These are phyloP conservation scores for Epithemia pelagica DNA, from an alignment of 108 stramenopile species.

Conservation along the genomic window DNA sequence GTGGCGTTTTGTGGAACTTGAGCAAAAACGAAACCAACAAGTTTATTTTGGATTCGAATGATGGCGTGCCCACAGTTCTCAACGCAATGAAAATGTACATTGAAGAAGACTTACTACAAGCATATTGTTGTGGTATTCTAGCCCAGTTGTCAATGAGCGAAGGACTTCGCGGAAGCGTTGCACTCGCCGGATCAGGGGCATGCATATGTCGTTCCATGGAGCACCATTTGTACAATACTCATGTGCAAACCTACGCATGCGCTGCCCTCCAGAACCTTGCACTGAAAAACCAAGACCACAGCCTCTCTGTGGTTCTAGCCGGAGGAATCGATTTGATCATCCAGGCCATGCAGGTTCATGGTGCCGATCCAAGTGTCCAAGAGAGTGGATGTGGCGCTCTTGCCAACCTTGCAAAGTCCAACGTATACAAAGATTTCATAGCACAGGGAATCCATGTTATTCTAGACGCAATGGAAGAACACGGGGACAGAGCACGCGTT, in stretches of 20 bases:
- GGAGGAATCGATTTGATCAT: conserved; percentile 59
- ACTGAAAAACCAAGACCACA: background rate
- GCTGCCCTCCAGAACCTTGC: background rate
- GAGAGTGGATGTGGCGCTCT: conserved; percentile 60
- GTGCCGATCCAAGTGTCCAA: conserved; percentile 41
- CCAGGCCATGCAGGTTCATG: conserved; percentile 65
- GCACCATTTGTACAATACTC: background rate
- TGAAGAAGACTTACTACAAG: conserved; percentile 34
- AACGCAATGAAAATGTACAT: conserved; percentile 46
- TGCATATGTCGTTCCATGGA: background rate
- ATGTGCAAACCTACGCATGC: background rate
- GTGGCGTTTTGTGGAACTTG: conserved; percentile 50
- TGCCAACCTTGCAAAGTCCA: conserved; percentile 28
- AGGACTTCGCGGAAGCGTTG: background rate
- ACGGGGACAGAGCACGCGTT: background rate
- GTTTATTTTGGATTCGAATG: background rate
- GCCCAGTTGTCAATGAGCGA: background rate
- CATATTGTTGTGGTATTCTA: background rate
- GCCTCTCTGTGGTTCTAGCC: background rate
- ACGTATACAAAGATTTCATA: background rate
- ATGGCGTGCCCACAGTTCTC: conserved; percentile 13
- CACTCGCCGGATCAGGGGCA: background rate
- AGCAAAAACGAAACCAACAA: conserved; percentile 10
- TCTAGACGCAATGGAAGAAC: background rate
- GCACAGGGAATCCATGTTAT: background rate